Evolutionary conservation across 352 stramenopile species (phyloP).

Genomic region (Stramenopiles sp.): DNA sequence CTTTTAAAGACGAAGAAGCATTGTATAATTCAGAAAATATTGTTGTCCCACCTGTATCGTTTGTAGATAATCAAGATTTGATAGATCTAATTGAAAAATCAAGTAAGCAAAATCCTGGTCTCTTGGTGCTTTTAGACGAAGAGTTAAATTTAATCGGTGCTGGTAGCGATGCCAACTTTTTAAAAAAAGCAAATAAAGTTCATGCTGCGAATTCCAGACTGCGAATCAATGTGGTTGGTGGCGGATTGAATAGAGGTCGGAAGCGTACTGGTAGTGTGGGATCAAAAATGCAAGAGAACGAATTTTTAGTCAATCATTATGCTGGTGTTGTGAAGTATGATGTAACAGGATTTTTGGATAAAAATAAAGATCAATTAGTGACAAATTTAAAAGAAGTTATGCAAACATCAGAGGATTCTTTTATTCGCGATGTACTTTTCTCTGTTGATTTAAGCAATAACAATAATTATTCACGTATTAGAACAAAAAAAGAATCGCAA

Average conservation of each 20-base stretch:
- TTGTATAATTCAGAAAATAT: slow-evolving; percentile 92
- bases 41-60: slow-evolving; percentile 63
- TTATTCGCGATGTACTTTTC: slow-evolving; percentile 15
- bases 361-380: slow-evolving; percentile 7
- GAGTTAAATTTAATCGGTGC: slow-evolving; percentile 26
- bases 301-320: slow-evolving; percentile 12
- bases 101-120: slow-evolving; percentile 46
- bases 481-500: not conserved
- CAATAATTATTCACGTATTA: not conserved
- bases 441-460: not conserved
- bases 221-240: slow-evolving; percentile 14
- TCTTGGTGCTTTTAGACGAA: slow-evolving; percentile 81
- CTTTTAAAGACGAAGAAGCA: slow-evolving; percentile 89
- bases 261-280: slow-evolving; percentile 30
- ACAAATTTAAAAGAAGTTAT: slow-evolving; percentile 10
- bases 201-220: slow-evolving; percentile 9
- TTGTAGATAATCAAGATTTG: slow-evolving; percentile 72
- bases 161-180: slow-evolving; percentile 10
- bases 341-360: slow-evolving; percentile 6
- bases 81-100: slow-evolving; percentile 54
- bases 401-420: slow-evolving; percentile 10
- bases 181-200: slow-evolving; percentile 20
- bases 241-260: slow-evolving; percentile 14
- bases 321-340: not conserved
- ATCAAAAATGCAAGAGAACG: slow-evolving; percentile 47